phyloP scores from a whole-genome alignment of 2,329 filamentous ascomycete genomes.

The Arthroderma uncinatum region DNA sequence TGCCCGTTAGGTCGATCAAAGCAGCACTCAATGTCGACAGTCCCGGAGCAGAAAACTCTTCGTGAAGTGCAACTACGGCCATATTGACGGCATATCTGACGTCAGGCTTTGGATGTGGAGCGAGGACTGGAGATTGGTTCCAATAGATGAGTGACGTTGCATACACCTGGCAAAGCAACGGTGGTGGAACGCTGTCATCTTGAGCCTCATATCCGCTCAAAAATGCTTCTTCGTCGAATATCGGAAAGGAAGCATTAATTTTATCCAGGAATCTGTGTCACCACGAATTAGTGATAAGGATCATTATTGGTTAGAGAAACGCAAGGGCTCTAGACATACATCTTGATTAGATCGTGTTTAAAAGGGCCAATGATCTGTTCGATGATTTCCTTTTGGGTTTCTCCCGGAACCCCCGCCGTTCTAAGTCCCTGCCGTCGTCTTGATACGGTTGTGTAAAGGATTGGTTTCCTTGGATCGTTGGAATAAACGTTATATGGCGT shows the following conservation, averaged over 20 bases:
- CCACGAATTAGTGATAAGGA: conserved; percentile 2
- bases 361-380: conserved; percentile 50
- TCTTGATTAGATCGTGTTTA: conserved; percentile 40
- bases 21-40: conserved; percentile 48
- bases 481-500: conserved; percentile 43
- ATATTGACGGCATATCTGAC: conserved; percentile 52
- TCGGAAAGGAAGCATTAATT: conserved; percentile 50
- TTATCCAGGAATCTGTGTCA: conserved; percentile 44
- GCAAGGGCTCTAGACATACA: conserved; percentile 31
- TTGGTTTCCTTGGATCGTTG: conserved; percentile 36
- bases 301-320: conserved; percentile 7
- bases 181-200: conserved; percentile 41
- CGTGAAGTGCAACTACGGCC: conserved; percentile 49
- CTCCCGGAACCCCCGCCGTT: conserved; percentile 33
- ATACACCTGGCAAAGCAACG: conserved; percentile 47
- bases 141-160: conserved; percentile 50
- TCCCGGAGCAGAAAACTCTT: conserved; percentile 48
- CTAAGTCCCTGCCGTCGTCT: conserved; percentile 39
- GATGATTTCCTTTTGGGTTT: conserved; percentile 44
- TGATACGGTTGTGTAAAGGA: conserved; percentile 41
- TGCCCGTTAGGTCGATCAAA: conserved; percentile 48
- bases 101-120: conserved; percentile 43
- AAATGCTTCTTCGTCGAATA: conserved; percentile 48
- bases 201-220: conserved; percentile 39
- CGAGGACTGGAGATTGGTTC: conserved; percentile 38